These are phyloP conservation scores for Mortierella sp. DNA, from an alignment of 371 early-diverging fungal species.

Conservation along the genomic window DNA sequence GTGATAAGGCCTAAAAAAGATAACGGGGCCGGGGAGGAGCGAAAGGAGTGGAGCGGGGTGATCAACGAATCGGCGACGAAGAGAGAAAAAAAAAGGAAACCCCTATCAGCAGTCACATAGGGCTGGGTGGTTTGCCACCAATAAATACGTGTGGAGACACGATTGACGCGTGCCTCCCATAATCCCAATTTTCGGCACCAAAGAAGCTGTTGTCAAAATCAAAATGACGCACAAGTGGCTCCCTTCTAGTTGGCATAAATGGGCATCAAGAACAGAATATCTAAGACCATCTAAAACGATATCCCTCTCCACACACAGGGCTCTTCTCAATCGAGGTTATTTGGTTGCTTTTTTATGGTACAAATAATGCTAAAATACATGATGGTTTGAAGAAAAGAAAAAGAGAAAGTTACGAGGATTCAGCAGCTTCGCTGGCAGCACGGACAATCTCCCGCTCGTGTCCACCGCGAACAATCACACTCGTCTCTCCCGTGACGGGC, in stretches of 20 bases:
- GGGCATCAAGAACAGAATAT: not conserved
- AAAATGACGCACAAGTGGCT: not conserved
- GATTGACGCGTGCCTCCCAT: too few species aligned
- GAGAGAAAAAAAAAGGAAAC: not conserved
- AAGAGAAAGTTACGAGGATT: not conserved
- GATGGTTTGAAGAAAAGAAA: not conserved
- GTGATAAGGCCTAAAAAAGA: not conserved
- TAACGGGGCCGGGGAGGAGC: not conserved
- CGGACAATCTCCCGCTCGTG: constrained; percentile 43
- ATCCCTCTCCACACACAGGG: too few species aligned
- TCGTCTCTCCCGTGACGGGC: not conserved
- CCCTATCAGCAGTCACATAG: too few species aligned
- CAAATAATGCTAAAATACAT: not conserved
- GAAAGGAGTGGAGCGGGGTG: not conserved
- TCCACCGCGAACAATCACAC: constrained; percentile 37
- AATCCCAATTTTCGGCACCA: not conserved
- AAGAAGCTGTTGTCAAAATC: not conserved
- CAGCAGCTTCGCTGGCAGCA: constrained; percentile 12
- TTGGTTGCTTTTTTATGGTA: too few species aligned
- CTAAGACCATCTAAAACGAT: not conserved
- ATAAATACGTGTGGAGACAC: not conserved
- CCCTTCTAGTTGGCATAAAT: not conserved
- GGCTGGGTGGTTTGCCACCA: too few species aligned
- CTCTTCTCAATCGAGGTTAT: too few species aligned
- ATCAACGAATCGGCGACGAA: not conserved